Evolutionary conservation across 768 basidiomycete genomes (phyloP).

Genomic region (Suillus sp.): DNA sequence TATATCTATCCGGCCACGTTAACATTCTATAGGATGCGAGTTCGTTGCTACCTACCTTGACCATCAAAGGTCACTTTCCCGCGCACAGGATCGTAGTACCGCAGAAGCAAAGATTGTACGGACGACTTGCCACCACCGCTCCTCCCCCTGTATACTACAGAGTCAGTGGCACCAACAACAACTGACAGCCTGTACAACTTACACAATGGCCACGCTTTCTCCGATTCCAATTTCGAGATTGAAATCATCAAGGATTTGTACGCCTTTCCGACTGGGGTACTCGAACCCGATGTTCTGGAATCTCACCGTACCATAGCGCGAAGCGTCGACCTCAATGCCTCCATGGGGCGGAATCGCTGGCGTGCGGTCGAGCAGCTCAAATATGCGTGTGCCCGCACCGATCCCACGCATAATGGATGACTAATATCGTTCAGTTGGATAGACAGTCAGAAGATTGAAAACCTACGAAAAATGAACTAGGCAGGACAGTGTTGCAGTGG

Average conservation of each 20-base stretch:
- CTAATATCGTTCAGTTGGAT: slow-evolving; percentile 37
- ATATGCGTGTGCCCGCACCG: slow-evolving; percentile 91
- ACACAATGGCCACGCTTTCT: slow-evolving; percentile 92
- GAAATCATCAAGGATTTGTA: slow-evolving; percentile 81
- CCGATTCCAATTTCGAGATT: slow-evolving; percentile 80
- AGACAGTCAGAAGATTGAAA: slow-evolving; percentile 6
- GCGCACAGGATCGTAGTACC: slow-evolving; percentile 87
- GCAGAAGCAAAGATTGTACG: slow-evolving; percentile 79
- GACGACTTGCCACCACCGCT: slow-evolving; percentile 96
- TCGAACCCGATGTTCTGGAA: slow-evolving; percentile 87
- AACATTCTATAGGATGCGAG: slow-evolving; percentile 1
- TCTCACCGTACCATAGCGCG: slow-evolving; percentile 67
- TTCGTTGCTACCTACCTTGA: slow-evolving; percentile 55
- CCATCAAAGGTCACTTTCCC: slow-evolving; percentile 87
- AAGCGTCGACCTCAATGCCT: slow-evolving; percentile 58
- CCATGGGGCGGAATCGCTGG: slow-evolving; percentile 69
- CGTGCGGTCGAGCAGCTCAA: slow-evolving; percentile 83
- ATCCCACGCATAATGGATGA: slow-evolving; percentile 96
- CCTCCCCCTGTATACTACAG: slow-evolving; percentile 59
- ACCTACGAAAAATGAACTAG: slow-evolving; percentile 43
- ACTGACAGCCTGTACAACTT: slow-evolving; percentile 36
- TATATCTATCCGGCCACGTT: slow-evolving; percentile 60
- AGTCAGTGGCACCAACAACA: slow-evolving; percentile 6
- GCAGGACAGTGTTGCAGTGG: slow-evolving; percentile 10
- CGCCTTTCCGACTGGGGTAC: slow-evolving; percentile 85